phyloP scores from a whole-genome alignment of 2,329 filamentous ascomycete genomes.

The Hawksworthiomyces lignivorus region DNA sequence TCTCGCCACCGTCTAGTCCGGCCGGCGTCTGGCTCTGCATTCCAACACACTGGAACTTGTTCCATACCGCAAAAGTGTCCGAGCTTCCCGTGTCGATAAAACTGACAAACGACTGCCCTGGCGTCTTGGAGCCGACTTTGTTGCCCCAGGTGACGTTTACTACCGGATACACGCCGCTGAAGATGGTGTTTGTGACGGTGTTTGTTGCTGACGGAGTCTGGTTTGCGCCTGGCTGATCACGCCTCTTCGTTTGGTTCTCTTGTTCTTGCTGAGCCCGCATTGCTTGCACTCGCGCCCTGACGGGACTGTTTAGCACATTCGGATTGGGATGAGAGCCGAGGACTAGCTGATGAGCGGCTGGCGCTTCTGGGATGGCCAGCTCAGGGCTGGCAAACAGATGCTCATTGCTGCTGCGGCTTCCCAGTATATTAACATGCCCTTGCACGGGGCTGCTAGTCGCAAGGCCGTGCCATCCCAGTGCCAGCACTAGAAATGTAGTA shows the following conservation, averaged over 20 bases:
- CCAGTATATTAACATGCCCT: no score
- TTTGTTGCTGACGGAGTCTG: background rate
- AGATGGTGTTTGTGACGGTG: slow-evolving; percentile 12
- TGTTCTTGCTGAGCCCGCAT: background rate
- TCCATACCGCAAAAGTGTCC: slow-evolving; percentile 9
- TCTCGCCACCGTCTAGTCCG: background rate
- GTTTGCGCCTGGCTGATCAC: no score
- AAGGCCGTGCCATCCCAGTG: no score
- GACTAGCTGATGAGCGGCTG: background rate
- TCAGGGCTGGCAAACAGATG: background rate
- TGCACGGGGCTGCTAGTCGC: no score
- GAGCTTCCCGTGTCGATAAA: slow-evolving; percentile 13
- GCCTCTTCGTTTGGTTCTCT: background rate
- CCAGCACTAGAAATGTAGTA: no score
- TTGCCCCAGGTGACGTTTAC: slow-evolving; percentile 16
- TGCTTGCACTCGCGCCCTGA: slow-evolving; percentile 1
- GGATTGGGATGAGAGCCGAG: slow-evolving; percentile 3
- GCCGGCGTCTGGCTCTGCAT: slow-evolving; percentile 7
- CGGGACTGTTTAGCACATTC: slow-evolving; percentile 9
- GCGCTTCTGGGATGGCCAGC: slow-evolving; percentile 1
- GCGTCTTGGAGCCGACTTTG: background rate
- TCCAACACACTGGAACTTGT: slow-evolving; percentile 4
- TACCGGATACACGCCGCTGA: slow-evolving; percentile 14
- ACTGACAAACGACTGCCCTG: slow-evolving; percentile 15
- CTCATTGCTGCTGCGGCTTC: background rate